phyloP scores from a whole-genome alignment of 129 eudicot genomes.

The Pseudognaphalium luteoalbum region DNA sequence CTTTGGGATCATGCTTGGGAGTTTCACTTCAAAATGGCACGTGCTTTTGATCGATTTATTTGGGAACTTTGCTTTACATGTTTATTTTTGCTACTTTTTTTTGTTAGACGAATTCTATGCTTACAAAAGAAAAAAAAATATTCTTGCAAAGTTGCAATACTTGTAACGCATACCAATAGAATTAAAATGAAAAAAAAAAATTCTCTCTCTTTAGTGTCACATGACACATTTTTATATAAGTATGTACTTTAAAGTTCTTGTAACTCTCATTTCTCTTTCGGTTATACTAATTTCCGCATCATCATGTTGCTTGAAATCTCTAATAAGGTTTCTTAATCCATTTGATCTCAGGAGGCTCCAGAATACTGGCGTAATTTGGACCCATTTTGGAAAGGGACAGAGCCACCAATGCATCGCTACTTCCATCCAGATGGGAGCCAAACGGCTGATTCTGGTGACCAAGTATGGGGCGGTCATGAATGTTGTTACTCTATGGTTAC shows the following conservation, averaged over 20 bases:
- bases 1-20: constrained; percentile 90
- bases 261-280: too few species aligned
- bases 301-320: background rate
- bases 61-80: background rate
- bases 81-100: background rate
- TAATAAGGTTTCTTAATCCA: constrained; percentile 3
- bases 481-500: constrained; percentile 67
- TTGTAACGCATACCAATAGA: background rate
- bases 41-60: background rate
- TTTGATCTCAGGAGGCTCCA: constrained; percentile 50
- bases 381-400: constrained; percentile 65
- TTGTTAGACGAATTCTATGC: background rate
- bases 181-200: too few species aligned
- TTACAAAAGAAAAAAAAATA: too few species aligned
- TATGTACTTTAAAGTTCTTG: background rate
- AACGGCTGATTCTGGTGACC: constrained; percentile 63
- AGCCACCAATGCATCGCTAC: constrained; percentile 56
- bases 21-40: constrained; percentile 71
- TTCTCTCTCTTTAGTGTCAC: background rate
- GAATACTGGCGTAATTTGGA: constrained; percentile 68
- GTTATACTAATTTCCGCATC: background rate
- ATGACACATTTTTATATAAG: background rate
- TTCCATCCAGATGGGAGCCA: constrained; percentile 76
- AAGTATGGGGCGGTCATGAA: constrained; percentile 95
- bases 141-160: background rate